Evolutionary conservation across 768 basidiomycete species (phyloP).

Genomic region (Coprinellus aureogranulatus): DNA sequence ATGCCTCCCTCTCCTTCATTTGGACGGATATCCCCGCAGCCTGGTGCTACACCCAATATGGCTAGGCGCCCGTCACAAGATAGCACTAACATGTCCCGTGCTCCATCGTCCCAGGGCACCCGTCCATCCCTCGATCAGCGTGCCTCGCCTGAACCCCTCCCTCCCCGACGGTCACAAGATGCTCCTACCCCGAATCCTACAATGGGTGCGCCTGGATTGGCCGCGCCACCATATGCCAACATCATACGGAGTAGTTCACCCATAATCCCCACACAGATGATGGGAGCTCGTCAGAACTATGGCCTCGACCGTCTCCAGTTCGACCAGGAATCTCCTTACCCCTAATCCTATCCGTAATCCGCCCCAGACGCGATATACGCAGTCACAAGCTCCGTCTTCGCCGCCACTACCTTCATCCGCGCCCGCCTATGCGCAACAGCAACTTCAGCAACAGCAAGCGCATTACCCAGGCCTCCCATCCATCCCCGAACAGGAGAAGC

Average conservation of each 20-base stretch:
- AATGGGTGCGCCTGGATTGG: conserved; percentile 1
- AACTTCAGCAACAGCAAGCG: conserved; percentile 16
- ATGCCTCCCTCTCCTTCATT: conserved; percentile 15
- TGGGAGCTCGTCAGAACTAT: conserved; percentile 30
- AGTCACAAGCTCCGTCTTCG: conserved; percentile 29
- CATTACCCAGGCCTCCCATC: conserved; percentile 14
- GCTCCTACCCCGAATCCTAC: neutral
- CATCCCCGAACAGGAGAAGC: conserved; percentile 44
- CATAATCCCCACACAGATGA: conserved; percentile 42
- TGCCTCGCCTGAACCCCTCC: neutral
- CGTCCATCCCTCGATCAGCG: neutral
- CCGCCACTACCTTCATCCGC: conserved; percentile 17
- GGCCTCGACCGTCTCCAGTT: conserved; percentile 54
- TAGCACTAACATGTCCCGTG: neutral
- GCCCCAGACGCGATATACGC: conserved; percentile 23
- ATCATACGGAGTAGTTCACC: conserved; percentile 24
- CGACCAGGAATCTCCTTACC: conserved; percentile 74
- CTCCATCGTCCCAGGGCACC: neutral
- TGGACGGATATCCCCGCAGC: conserved; percentile 26
- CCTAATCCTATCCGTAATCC: conserved; percentile 41
- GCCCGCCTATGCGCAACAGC: conserved; percentile 5
- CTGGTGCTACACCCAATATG: neutral
- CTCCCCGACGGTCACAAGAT: conserved; percentile 10
- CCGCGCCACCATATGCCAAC: conserved; percentile 6
- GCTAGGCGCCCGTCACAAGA: conserved; percentile 3